phyloP scores from a whole-genome alignment of 2,329 filamentous ascomycete genomes.

The Nigrospora osmanthi region DNA sequence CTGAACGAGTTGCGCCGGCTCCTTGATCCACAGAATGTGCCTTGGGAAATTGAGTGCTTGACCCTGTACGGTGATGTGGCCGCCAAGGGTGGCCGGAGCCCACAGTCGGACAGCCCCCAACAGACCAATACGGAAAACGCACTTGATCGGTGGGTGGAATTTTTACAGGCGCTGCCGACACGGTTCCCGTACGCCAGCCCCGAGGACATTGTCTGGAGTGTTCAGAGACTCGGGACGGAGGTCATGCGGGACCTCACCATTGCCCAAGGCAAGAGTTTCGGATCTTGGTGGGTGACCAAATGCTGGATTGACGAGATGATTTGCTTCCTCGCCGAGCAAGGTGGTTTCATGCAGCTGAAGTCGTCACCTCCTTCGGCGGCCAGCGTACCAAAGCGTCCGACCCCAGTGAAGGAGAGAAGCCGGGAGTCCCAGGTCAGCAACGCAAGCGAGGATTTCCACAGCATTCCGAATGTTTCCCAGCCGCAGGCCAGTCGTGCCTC shows the following conservation, averaged over 20 bases:
- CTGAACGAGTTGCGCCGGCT: conserved; percentile 62
- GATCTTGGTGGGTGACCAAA: conserved; percentile 93
- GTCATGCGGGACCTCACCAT: conserved; percentile 78
- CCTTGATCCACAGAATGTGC: conserved; percentile 59
- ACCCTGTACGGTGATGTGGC: conserved; percentile 53
- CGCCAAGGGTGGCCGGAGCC: conserved; percentile 34
- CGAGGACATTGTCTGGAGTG: conserved; percentile 66
- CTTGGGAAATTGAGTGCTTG: conserved; percentile 55
- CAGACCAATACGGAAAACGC: conserved; percentile 51
- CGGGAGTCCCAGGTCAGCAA: conserved; percentile 33
- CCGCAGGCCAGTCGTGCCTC: conserved; percentile 40
- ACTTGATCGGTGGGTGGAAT: conserved; percentile 70
- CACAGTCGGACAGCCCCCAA: conserved; percentile 26
- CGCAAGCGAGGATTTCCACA: conserved; percentile 36
- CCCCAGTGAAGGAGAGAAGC: conserved; percentile 25
- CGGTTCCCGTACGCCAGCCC: conserved; percentile 69
- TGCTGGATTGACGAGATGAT: conserved; percentile 95
- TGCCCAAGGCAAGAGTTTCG: conserved; percentile 69
- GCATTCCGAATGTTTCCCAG: conserved; percentile 33
- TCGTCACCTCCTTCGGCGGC: conserved; percentile 23
- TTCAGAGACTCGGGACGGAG: conserved; percentile 67
- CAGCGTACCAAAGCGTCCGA: conserved; percentile 22
- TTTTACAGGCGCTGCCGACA: conserved; percentile 59
- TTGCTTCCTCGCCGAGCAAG: conserved; percentile 79
- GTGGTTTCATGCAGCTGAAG: conserved; percentile 70